Evolutionary conservation across 2,329 filamentous ascomycete genomes (phyloP).

Genomic region (Xylariomycetidae sp.): DNA sequence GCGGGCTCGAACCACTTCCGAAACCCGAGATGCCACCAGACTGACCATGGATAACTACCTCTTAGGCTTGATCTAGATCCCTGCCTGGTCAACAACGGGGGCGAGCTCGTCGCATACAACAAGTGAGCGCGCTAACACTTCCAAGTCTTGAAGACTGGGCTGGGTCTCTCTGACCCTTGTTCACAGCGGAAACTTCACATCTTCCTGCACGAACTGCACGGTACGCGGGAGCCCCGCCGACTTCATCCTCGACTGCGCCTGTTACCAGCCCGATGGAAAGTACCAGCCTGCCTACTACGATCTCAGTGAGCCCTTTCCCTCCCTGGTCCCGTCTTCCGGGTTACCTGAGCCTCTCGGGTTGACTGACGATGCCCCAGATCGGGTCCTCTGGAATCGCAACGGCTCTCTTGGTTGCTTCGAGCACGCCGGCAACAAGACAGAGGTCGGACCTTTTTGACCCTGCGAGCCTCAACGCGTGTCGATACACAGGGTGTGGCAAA

Average conservation of each 20-base stretch:
- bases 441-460: slow-evolving; percentile 20
- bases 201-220: slow-evolving; percentile 22
- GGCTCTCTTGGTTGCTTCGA: slow-evolving; percentile 33
- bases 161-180: no score
- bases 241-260: slow-evolving; percentile 22
- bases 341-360: not conserved
- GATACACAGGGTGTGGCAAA: no score
- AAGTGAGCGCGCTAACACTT: no score
- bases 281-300: slow-evolving; percentile 18
- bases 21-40: no score
- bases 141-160: no score
- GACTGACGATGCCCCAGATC: slow-evolving; percentile 21
- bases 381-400: slow-evolving; percentile 29
- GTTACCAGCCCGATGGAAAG: slow-evolving; percentile 13
- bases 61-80: slow-evolving; percentile 31
- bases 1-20: no score
- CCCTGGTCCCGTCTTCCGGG: not conserved
- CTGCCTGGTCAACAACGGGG: slow-evolving; percentile 24
- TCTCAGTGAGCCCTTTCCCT: slow-evolving; percentile 17
- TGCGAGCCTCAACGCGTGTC: not conserved
- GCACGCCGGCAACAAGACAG: slow-evolving; percentile 30
- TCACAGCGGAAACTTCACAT: slow-evolving; percentile 23
- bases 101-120: slow-evolving; percentile 17
- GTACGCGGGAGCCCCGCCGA: slow-evolving; percentile 16
- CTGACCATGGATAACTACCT: slow-evolving; percentile 1